These are phyloP conservation scores for Rhizodiscina lignyota DNA, from an alignment of 495 filamentous ascomycete species.

Conservation along the genomic window DNA sequence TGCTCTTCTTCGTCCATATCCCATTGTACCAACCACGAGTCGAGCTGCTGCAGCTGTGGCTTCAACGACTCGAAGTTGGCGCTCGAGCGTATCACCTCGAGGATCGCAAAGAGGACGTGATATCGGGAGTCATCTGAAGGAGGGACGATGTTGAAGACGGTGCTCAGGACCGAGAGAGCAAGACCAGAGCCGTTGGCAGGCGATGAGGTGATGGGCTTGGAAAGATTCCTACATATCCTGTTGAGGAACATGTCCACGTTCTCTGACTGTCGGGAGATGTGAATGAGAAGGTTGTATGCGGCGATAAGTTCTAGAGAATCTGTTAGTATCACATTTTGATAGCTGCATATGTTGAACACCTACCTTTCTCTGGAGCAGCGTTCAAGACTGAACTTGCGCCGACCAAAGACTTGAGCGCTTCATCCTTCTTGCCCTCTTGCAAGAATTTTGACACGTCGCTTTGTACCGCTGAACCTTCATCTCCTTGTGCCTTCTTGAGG, in stretches of 20 bases:
- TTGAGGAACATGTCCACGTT: conserved; percentile 74
- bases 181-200: conserved; percentile 69
- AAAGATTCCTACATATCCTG: conserved; percentile 71
- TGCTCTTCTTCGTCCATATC: conserved; percentile 63
- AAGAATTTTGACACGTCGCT: conserved; percentile 60
- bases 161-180: conserved; percentile 73
- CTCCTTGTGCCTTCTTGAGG: conserved; percentile 34
- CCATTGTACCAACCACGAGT: conserved; percentile 71
- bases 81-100: conserved; percentile 56
- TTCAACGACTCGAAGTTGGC: conserved; percentile 57
- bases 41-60: conserved; percentile 60
- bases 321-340: conserved; percentile 2
- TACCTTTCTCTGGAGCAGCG: conserved; percentile 73
- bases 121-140: conserved; percentile 60
- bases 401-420: conserved; percentile 76
- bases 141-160: conserved; percentile 86
- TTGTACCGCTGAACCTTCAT: conserved; percentile 38
- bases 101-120: conserved; percentile 72
- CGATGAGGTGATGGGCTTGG: conserved; percentile 69
- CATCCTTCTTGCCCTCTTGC: conserved; percentile 46
- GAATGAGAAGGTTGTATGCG: conserved; percentile 89
- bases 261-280: conserved; percentile 72
- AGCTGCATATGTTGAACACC: neutral
- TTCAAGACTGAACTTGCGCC: conserved; percentile 55
- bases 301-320: conserved; percentile 64